Base-by-base conservation (phyloP, 129 eudicot species). In the Centaurea solstitialis region DNA sequence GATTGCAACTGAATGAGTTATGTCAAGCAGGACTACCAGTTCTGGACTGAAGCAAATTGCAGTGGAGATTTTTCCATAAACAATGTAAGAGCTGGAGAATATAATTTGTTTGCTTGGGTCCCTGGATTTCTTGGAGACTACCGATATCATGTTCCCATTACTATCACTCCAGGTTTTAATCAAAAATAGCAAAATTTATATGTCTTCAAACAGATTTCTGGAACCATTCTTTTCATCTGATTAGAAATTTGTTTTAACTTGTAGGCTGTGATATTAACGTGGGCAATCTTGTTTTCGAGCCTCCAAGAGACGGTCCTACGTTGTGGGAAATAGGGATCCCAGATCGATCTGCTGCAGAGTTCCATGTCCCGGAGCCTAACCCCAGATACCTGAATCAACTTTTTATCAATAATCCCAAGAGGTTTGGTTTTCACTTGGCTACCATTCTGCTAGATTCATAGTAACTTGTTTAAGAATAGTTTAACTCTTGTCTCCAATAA, bases 261-360 rank as follows among this genome's bases (percentile, higher is more conserved):
- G 1, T 70, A 82, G 86, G 86, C 9, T 76, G 86, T 76, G 81
- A 77, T 26, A 66, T 85, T 38, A 17, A 79, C 7, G 28, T 86
- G 71, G 93, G 90, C 0, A 18, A 70, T 77, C 81, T 89, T 62
- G 75, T 82, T 39, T 91, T 81, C 30, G 80, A 83, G 77, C 92
- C 97, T 45, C 97, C 90, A 71, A 81, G 93, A 89, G 79, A 84
- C 13, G 97, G 93, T 7, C 93, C 97, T 6, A 89, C 97, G 0
- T 26, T 91, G n/a, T 89, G 97, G 97, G 91, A 91, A 76, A 91
- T 91, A 30, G 97, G 93, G 41, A 80, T 87, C 64, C 91, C 97
- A 35, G 91, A 89, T 79, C 90, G 97, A 4, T 82, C 91, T 23
- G 93, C 97, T 57, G 84, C 84, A 5, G 93, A 91, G 74, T 89